Base-by-base conservation (phyloP, 176 grass and related monocot genomes). In the Musa schizocarpa region DNA sequence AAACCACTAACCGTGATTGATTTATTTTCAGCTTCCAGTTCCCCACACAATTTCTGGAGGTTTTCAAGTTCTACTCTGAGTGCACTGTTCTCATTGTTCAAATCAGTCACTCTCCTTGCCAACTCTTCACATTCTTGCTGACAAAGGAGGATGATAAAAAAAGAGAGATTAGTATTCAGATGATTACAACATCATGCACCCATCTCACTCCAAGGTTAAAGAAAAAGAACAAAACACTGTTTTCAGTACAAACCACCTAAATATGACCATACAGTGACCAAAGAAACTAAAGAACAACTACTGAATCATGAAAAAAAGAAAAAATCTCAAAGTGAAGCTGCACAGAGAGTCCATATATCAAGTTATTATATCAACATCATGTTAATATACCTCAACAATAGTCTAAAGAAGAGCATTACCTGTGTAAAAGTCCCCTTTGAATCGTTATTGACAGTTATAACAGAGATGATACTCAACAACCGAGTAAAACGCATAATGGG, bases 111-210 rank as follows among this genome's bases (percentile, higher is more conserved):
- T 79, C 79, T 92, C 76, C 59, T 69, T 50, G 16, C 71, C 85
- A 89, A 61, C 56, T 86, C 90, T 52, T 92, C 90, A 17, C 90
- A 92, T 83, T 92, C 90, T 89, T 89, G 86, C 90, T 92, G 90
- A 43, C 63, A 62, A 82, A 66, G 16, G 17, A 50, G 13, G 14
- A 20, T 9, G 9, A 50, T 70, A 13, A 50, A 50, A 2, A 70
- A 43, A 17, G 27, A 69, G 3, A 43, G 34, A 43, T 43, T 43
- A 43, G 5, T 43, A 43, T 43, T 43, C 34, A 43, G 34, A 43
- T 43, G 4, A 43, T 43, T 43, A 43, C 68, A 50, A 70, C 13
- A 70, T 70, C 48, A 69, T 69, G 68, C 50, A 70, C 13, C 24
- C 26, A 27, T 17, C 17, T 62, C n/a, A 12, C 10, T 22, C 9